phyloP scores from a whole-genome alignment of 108 stramenopile species.

The Tribonema minus region DNA sequence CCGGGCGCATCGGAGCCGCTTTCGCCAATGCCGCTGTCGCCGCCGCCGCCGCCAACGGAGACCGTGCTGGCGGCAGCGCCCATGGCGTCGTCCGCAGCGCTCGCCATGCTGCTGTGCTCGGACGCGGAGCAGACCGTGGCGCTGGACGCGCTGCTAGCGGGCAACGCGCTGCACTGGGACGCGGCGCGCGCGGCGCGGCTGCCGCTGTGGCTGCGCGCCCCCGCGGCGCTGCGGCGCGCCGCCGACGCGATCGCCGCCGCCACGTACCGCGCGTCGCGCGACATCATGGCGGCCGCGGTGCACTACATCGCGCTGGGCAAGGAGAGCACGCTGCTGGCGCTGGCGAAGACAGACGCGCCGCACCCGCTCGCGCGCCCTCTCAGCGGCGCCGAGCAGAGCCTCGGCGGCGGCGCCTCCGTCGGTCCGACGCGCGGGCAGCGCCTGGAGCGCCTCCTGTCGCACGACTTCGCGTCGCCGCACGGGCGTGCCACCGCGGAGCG shows the following conservation, averaged over 20 bases:
- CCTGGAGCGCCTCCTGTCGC: slow-evolving; percentile 25
- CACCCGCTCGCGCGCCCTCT: slow-evolving; percentile 7
- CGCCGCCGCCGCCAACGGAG: too few species aligned
- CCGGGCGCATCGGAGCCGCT: too few species aligned
- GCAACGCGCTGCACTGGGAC: slow-evolving; percentile 4
- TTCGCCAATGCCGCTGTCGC: too few species aligned
- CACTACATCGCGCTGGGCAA: slow-evolving; percentile 15
- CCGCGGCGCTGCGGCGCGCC: slow-evolving; percentile 19
- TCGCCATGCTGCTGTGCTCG: slow-evolving; percentile 32
- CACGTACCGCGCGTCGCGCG: slow-evolving; percentile 16
- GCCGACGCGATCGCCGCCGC: slow-evolving; percentile 5
- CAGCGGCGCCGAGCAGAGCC: slow-evolving; percentile 3
- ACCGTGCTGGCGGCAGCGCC: too few species aligned
- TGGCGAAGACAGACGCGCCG: slow-evolving; percentile 16
- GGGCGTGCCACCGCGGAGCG: slow-evolving; percentile 15
- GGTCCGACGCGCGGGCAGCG: slow-evolving; percentile 26
- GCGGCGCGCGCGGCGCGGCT: slow-evolving; percentile 21
- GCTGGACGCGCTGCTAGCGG: not conserved
- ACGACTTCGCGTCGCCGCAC: slow-evolving; percentile 27
- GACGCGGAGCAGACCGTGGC: not conserved
- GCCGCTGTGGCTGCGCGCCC: slow-evolving; percentile 15
- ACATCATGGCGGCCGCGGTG: slow-evolving; percentile 37
- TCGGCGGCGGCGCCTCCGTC: not conserved
- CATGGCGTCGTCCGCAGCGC: slow-evolving; percentile 33
- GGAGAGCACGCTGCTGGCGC: slow-evolving; percentile 25